Conservation (phyloP, 306 rosid species). For the Senna tora region DNA sequence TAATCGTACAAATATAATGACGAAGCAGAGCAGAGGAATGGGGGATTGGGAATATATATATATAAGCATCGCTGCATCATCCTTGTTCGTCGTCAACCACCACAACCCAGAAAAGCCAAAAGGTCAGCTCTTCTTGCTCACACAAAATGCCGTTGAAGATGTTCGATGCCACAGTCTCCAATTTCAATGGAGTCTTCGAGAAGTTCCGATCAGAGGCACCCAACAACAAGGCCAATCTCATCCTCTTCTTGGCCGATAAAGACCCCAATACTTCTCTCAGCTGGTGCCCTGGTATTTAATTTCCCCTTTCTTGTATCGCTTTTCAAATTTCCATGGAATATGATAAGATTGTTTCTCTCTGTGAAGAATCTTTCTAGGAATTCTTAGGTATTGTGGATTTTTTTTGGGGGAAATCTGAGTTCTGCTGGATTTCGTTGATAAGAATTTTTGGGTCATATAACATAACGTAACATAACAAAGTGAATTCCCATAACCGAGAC, state of each 20-base stretch:
- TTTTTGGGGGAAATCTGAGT: constrained; percentile 2
- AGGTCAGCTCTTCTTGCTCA: neutral
- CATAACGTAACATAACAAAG: neutral
- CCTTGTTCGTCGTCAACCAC: too few species aligned
- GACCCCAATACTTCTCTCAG: constrained; percentile 85
- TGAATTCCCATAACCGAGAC: neutral
- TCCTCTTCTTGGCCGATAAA: constrained; percentile 84
- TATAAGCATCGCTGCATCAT: too few species aligned
- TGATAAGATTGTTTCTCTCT: neutral
- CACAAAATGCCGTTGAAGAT: constrained; percentile 63
- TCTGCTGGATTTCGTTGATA: neutral
- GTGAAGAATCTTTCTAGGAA: neutral
- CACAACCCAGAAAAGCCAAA: neutral
- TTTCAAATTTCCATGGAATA: neutral
- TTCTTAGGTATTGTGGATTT: neutral
- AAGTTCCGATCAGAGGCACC: constrained; percentile 70
- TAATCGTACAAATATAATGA: too few species aligned
- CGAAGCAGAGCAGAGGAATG: too few species aligned
- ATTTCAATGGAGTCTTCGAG: constrained; percentile 60
- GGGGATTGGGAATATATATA: too few species aligned
- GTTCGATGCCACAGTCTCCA: constrained; percentile 63
- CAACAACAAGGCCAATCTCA: constrained; percentile 60
- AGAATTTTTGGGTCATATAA: neutral
- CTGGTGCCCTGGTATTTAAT: constrained; percentile 92
- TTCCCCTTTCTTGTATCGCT: neutral